Evolutionary conservation across 768 basidiomycete genomes (phyloP), one percentile per base, ranked within the genome.

Genomic region (Ramaria sp.): DNA sequence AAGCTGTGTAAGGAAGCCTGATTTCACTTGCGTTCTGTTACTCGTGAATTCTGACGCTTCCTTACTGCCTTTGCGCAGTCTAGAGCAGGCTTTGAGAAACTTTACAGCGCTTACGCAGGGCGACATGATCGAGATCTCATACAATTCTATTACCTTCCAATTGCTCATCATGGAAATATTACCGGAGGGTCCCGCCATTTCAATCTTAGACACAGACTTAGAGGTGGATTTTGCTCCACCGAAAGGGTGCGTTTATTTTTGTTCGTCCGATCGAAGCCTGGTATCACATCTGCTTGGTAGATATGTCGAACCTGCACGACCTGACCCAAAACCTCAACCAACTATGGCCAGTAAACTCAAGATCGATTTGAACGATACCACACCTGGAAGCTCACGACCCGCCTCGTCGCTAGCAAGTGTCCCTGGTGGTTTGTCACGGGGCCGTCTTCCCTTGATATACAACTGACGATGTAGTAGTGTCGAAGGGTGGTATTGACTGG

Each of bases 341-440:
- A 96, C 95, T 2, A 98, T 99, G 95, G 93, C 93, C 2, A 88
- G 87, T 31, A 98, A 97, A 71, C 80, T 98, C 54, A 92, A 92
- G 70, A 97, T 99, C 56, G 93, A 99, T 68, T 72, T 91, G 31
- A 82, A 86, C 65, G 87, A 87, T 1, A 82, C 86, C 15, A 91
- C 90, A 3, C 91, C 91, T 3, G 88, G 88, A 15, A 91, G 88
- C 0, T 90, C 87, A 20, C 75, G 92, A 42, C 89, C 92, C 7
- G 81, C 79, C 0, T 90, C 88, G 3, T 79, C 88, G 3, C 67
- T 90, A 60, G 78, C 79, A 53, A 86, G 84, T 24, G 84, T 80
- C 15, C 86, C 88, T 61, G 74, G 79, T 1, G 80, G 77, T 4
- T 66, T 78, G 0, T 71, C 68, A 24, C 71, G 80, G 22, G 75